A percentile compares a stretch with the other conserved stretches of the same genome.
phyloP scores from a whole-genome alignment of 495 filamentous ascomycete genomes.

The Podospora sp. region DNA sequence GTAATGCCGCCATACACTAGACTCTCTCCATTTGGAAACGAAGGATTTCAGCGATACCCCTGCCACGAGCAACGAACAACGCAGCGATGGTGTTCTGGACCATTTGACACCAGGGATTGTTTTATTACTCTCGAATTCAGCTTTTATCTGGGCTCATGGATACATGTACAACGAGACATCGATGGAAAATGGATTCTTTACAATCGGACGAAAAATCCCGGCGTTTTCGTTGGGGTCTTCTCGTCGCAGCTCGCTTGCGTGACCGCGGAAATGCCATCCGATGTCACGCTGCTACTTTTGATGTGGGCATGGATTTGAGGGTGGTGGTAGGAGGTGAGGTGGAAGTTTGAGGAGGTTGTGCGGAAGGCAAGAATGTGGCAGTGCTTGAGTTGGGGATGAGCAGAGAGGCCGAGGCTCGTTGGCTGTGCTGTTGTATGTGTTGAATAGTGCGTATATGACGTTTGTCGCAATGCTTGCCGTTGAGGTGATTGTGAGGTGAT shows the following conservation, averaged over 20 bases:
- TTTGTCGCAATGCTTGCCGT: background rate
- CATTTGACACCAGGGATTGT: conserved; percentile 4
- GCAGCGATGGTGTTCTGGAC: background rate
- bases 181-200: background rate
- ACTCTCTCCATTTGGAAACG: conserved; percentile 18
- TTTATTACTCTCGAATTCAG: background rate
- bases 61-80: too few species aligned
- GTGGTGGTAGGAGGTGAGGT: background rate
- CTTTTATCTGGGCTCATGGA: background rate
- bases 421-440: background rate
- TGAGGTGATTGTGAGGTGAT: background rate
- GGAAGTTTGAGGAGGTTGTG: background rate
- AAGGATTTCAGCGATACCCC: conserved; percentile 22
- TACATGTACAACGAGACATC: background rate
- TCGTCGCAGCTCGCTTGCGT: background rate
- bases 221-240: background rate
- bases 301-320: background rate
- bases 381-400: background rate
- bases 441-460: background rate
- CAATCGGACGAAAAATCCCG: too few species aligned
- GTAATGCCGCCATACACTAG: conserved; percentile 7
- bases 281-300: too few species aligned
- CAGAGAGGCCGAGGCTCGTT: background rate
- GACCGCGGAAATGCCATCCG: too few species aligned
- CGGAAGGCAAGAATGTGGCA: background rate